Conservation (phyloP, 2,329 filamentous ascomycete species). For the Colletotrichum sp. region DNA sequence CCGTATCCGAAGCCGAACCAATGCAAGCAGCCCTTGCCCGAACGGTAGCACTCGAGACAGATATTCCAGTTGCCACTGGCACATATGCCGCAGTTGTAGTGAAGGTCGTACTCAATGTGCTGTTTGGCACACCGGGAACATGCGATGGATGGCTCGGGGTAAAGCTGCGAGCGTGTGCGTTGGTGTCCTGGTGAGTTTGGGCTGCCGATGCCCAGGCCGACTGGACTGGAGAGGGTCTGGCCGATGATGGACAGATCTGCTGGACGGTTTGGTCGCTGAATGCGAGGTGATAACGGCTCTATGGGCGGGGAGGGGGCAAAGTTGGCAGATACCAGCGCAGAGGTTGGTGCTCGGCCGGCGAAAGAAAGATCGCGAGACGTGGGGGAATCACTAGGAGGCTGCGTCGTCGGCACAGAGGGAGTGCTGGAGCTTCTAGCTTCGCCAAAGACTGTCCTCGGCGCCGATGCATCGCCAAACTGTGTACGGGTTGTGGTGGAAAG, state of each 20-base stretch:
- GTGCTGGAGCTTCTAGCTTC: slow-evolving; percentile 49
- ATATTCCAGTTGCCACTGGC: slow-evolving; percentile 75
- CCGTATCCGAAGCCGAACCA: slow-evolving; percentile 88
- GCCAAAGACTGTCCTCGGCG: slow-evolving; percentile 42
- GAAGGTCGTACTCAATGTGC: slow-evolving; percentile 83
- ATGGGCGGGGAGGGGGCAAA: slow-evolving; percentile 20
- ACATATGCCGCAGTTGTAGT: slow-evolving; percentile 82
- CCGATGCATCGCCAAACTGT: slow-evolving; percentile 39
- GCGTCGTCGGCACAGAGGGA: slow-evolving; percentile 32
- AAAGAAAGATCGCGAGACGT: slow-evolving; percentile 37
- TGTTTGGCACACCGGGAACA: slow-evolving; percentile 74
- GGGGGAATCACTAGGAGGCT: slow-evolving; percentile 21
- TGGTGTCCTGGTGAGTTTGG: slow-evolving; percentile 41
- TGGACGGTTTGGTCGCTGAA: slow-evolving; percentile 36
- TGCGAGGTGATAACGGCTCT: slow-evolving; percentile 10
- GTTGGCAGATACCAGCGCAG: slow-evolving; percentile 15
- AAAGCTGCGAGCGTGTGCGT: slow-evolving; percentile 54
- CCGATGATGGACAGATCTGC: slow-evolving; percentile 43
- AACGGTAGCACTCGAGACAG: slow-evolving; percentile 81
- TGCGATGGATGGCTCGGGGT: slow-evolving; percentile 72
- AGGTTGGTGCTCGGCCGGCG: slow-evolving; percentile 35
- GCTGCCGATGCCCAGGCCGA: slow-evolving; percentile 32
- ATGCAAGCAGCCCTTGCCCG: slow-evolving; percentile 77
- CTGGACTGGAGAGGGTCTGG: slow-evolving; percentile 32
- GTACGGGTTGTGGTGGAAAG: slow-evolving; percentile 47